These are phyloP conservation scores for Emergomyces pasteurianus DNA, from an alignment of 2,329 filamentous ascomycete species.

Conservation along the genomic window DNA sequence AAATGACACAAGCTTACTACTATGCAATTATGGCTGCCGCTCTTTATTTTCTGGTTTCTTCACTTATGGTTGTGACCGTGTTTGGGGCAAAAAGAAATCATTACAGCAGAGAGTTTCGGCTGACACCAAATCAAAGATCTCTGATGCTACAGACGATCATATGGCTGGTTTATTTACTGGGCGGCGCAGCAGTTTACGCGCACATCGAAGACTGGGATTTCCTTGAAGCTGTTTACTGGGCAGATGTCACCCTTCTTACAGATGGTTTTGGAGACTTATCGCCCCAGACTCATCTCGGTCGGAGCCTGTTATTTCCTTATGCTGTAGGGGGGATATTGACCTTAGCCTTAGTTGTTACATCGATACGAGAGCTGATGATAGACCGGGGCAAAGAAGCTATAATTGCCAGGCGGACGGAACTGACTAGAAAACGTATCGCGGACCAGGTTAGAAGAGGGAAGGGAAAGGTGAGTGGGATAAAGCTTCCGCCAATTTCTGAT, in stretches of 20 bases:
- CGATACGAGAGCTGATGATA: slow-evolving; percentile 26
- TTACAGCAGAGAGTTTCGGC: slow-evolving; percentile 44
- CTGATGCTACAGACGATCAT: slow-evolving; percentile 35
- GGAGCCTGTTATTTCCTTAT: slow-evolving; percentile 24
- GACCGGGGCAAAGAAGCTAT: slow-evolving; percentile 29
- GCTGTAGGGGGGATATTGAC: slow-evolving; percentile 26
- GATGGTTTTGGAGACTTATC: slow-evolving; percentile 24
- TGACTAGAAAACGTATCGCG: slow-evolving; percentile 21
- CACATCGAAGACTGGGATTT: slow-evolving; percentile 25
- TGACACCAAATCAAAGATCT: slow-evolving; percentile 46
- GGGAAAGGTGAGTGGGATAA: slow-evolving; percentile 4
- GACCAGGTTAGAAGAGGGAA: slow-evolving; percentile 14
- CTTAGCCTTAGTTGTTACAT: slow-evolving; percentile 24
- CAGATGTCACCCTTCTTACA: slow-evolving; percentile 25
- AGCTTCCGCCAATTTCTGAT: slow-evolving; percentile 4
- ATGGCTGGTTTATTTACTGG: slow-evolving; percentile 29
- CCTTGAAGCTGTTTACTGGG: slow-evolving; percentile 25
- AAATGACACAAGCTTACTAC: slow-evolving; percentile 47
- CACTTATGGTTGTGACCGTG: slow-evolving; percentile 44
- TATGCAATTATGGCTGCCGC: slow-evolving; percentile 47
- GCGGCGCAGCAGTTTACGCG: slow-evolving; percentile 28
- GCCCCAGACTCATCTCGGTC: slow-evolving; percentile 22
- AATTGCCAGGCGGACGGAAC: slow-evolving; percentile 22
- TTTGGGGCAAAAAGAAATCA: slow-evolving; percentile 43
- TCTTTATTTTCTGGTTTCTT: slow-evolving; percentile 45